Conservation (phyloP, 148 eudicot species). For the Persicaria tinctoria region DNA sequence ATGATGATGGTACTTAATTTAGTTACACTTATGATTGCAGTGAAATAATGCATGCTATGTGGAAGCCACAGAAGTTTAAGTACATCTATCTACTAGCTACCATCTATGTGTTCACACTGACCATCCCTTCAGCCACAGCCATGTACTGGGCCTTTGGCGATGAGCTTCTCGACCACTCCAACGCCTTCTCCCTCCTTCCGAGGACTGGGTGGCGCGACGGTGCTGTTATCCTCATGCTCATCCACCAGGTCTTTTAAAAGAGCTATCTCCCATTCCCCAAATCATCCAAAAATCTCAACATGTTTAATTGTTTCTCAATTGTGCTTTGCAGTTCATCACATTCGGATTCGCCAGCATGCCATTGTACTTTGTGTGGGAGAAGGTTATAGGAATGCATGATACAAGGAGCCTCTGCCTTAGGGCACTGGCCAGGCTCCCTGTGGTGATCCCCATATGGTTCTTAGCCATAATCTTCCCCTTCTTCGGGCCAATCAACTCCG, state of each 20-base stretch:
- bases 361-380: conserved; percentile 80
- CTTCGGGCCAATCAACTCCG: conserved; percentile 76
- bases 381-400: conserved; percentile 80
- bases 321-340: conserved; percentile 55
- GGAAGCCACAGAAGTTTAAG: conserved; percentile 88
- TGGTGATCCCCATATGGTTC: conserved; percentile 90
- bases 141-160: conserved; percentile 91
- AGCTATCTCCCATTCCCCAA: too few relatives aligned
- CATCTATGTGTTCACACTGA: conserved; percentile 70
- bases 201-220: conserved; percentile 63
- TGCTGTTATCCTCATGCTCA: conserved; percentile 86
- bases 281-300: too few relatives aligned
- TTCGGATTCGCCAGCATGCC: conserved; percentile 94
- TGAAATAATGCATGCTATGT: conserved; percentile 73
- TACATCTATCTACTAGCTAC: conserved; percentile 76
- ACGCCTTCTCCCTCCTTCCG: conserved; percentile 78
- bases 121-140: conserved; percentile 69
- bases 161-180: conserved; percentile 60
- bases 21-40: conserved; percentile 16
- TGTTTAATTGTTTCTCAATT: background rate
- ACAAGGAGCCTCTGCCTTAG: conserved; percentile 73
- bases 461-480: conserved; percentile 85
- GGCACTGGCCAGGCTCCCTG: conserved; percentile 76
- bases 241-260: conserved; percentile 52
- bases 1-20: too few relatives aligned